These are phyloP conservation scores for Tripterygium wilfordii DNA, from an alignment of 177 flowering plant species.

Conservation along the genomic window DNA sequence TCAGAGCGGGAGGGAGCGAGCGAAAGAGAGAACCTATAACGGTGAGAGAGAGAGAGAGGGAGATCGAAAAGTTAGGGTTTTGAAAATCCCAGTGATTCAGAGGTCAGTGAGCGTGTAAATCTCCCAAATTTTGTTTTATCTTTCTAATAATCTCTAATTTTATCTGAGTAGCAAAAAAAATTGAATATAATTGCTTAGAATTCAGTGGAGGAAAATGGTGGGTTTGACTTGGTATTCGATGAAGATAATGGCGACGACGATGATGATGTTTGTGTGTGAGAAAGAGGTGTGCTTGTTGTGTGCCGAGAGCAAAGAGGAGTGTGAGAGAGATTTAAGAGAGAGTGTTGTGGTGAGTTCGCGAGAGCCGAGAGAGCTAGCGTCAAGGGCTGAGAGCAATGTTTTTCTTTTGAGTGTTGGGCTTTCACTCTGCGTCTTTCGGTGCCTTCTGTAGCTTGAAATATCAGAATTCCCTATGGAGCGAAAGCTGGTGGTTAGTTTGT, in stretches of 20 bases:
- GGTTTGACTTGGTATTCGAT: slow-evolving; percentile 37
- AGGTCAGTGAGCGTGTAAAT: slow-evolving; percentile 24
- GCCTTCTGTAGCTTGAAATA: neutral
- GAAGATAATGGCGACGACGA: no score
- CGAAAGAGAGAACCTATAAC: slow-evolving; percentile 1
- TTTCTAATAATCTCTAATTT: no score
- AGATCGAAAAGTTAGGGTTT: slow-evolving; percentile 17
- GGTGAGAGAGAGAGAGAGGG: slow-evolving; percentile 6
- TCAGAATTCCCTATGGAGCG: slow-evolving; percentile 45
- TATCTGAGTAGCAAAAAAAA: neutral
- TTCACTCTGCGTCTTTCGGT: slow-evolving; percentile 5
- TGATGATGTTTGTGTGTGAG: slow-evolving; percentile 61
- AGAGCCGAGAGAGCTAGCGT: slow-evolving; percentile 17
- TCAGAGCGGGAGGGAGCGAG: slow-evolving; percentile 4
- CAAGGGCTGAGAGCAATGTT: slow-evolving; percentile 10
- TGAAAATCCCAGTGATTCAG: slow-evolving; percentile 4
- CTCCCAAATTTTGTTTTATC: neutral
- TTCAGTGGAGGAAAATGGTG: slow-evolving; percentile 19
- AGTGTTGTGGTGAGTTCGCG: slow-evolving; percentile 22
- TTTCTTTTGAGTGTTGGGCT: slow-evolving; percentile 24
- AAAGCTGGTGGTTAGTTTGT: slow-evolving; percentile 86
- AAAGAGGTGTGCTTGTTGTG: slow-evolving; percentile 65
- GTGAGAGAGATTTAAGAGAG: slow-evolving; percentile 55
- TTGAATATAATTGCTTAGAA: neutral
- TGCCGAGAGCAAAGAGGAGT: slow-evolving; percentile 65